A percentile compares a stretch with the other conserved stretches of the same genome.
These are phyloP conservation scores for Xylaria cubensis DNA, from an alignment of 495 filamentous ascomycete species.

Conservation along the genomic window DNA sequence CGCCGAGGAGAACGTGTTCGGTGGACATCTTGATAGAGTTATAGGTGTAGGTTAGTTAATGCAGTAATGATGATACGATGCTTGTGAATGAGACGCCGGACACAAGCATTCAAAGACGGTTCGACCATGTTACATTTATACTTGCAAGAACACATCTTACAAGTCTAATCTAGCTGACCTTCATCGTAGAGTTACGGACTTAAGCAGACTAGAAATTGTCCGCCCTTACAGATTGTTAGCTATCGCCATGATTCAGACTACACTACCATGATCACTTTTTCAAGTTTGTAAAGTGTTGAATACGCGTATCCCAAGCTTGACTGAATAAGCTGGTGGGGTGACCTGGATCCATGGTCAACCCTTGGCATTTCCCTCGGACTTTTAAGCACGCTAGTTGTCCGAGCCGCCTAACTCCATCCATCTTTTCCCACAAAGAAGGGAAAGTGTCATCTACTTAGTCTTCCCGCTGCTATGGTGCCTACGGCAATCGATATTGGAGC, in stretches of 20 bases:
- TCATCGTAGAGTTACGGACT: not conserved
- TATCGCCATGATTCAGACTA: not conserved
- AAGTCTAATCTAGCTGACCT: not conserved
- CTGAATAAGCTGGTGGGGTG: not conserved
- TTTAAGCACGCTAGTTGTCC: not conserved
- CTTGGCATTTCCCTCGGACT: not conserved
- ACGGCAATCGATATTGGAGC: not conserved
- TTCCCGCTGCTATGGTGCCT: not conserved
- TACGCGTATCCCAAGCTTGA: conserved; percentile 16
- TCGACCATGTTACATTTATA: not conserved
- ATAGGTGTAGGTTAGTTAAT: not conserved
- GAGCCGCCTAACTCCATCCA: not conserved
- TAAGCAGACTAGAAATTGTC: not conserved
- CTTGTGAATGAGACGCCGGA: not conserved
- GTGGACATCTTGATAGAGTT: conserved; percentile 29
- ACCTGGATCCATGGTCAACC: not conserved
- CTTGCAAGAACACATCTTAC: not conserved
- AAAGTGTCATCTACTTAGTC: not conserved
- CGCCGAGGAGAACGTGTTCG: conserved; percentile 47
- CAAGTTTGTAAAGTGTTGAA: not conserved
- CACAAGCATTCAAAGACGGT: no score
- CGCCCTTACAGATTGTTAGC: not conserved
- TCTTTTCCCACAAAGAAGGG: not conserved
- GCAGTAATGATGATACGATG: not conserved
- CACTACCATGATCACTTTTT: not conserved